A percentile compares a stretch with the other conserved stretches of the same genome.
Evolutionary conservation across 306 rosid species (phyloP).

Genomic region (Adenanthera pavonina): DNA sequence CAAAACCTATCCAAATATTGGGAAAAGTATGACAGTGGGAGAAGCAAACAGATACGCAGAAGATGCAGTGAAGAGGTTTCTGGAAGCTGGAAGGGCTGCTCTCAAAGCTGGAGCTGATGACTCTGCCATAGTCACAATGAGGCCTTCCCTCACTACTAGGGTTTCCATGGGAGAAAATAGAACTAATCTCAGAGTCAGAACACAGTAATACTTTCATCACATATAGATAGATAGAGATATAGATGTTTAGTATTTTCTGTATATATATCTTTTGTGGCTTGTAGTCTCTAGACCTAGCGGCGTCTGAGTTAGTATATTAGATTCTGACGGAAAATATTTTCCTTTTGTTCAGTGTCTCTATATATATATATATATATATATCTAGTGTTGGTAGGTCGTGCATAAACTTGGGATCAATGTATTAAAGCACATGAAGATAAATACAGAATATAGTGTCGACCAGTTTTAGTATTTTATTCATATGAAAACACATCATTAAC

Average conservation of each 20-base stretch:
- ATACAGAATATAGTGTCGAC: not conserved
- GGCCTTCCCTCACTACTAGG: constrained; percentile 89
- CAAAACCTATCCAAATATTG: constrained; percentile 76
- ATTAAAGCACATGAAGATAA: not conserved
- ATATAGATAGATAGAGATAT: not conserved
- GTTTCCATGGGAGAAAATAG: constrained; percentile 39
- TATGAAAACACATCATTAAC: not conserved
- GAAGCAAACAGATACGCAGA: constrained; percentile 89
- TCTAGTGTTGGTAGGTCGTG: not conserved
- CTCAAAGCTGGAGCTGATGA: constrained; percentile 89
- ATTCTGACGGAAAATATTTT: not conserved
- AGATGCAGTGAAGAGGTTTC: constrained; percentile 90
- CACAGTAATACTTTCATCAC: constrained; percentile 44
- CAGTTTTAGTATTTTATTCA: not conserved
- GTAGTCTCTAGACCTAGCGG: not conserved
- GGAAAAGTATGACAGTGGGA: constrained; percentile 72
- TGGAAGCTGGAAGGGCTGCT: constrained; percentile 88
- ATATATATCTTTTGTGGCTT: not conserved
- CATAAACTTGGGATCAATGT: not conserved
- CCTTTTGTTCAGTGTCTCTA: not conserved
- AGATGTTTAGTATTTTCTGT: constrained; percentile 24
- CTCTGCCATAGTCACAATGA: constrained; percentile 85
- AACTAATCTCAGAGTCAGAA: constrained; percentile 30
- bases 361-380: not conserved
- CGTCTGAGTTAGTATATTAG: not conserved